Conservation (phyloP, 208 protist species). For the Leishmania martiniquensis region DNA sequence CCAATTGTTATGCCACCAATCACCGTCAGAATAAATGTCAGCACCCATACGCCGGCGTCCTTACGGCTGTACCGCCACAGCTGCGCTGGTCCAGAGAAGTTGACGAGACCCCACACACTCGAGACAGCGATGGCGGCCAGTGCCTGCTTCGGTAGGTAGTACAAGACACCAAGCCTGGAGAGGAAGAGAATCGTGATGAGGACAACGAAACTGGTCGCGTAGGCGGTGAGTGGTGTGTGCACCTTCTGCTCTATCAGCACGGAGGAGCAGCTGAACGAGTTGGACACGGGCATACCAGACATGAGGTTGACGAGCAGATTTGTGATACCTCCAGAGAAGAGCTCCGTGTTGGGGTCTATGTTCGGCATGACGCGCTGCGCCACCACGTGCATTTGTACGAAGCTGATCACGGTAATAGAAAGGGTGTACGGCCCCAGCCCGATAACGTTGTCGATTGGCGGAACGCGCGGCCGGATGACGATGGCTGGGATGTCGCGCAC, state of each 20-base stretch:
- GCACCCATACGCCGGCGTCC: slow-evolving; percentile 58
- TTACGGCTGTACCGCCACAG: slow-evolving; percentile 57
- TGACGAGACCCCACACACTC: slow-evolving; percentile 53
- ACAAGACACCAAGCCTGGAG: slow-evolving; percentile 53
- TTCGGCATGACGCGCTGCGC: slow-evolving; percentile 51
- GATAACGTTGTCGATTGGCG: slow-evolving; percentile 45
- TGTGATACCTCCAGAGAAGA: slow-evolving; percentile 50
- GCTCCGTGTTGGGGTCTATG: slow-evolving; percentile 55
- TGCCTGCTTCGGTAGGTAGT: slow-evolving; percentile 63
- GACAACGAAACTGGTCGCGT: slow-evolving; percentile 38
- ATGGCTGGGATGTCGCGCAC: slow-evolving; percentile 41
- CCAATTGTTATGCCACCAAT: slow-evolving; percentile 56
- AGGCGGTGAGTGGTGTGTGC: slow-evolving; percentile 47
- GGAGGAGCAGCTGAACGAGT: slow-evolving; percentile 61
- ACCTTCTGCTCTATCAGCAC: slow-evolving; percentile 55
- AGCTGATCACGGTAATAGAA: slow-evolving; percentile 58
- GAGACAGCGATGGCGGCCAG: slow-evolving; percentile 56
- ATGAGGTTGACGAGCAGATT: slow-evolving; percentile 56
- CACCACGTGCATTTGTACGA: slow-evolving; percentile 68
- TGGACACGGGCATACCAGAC: slow-evolving; percentile 53
- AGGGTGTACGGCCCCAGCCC: slow-evolving; percentile 60
- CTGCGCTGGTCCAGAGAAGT: slow-evolving; percentile 41
- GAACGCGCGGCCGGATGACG: slow-evolving; percentile 36
- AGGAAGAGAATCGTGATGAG: slow-evolving; percentile 52
- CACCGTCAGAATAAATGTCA: slow-evolving; percentile 60